These are phyloP conservation scores for Hymenoscyphus occultus DNA, from an alignment of 2,329 filamentous ascomycete genomes.

Conservation along the genomic window DNA sequence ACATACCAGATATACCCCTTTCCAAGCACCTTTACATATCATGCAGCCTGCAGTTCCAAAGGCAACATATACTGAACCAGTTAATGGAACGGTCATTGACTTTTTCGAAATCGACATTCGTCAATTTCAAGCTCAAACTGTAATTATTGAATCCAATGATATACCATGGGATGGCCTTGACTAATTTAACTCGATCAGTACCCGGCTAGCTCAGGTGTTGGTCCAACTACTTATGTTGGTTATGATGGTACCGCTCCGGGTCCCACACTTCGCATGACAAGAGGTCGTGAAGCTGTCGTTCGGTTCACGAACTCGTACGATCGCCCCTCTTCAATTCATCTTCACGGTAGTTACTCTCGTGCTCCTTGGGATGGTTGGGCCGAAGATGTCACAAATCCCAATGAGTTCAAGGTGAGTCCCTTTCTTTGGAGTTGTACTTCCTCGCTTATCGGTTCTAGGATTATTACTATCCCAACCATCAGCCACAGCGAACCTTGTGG, in stretches of 20 bases:
- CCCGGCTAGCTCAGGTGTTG: constrained; percentile 39
- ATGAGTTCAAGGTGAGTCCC: constrained; percentile 47
- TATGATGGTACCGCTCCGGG: constrained; percentile 57
- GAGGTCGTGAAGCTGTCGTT: constrained; percentile 51
- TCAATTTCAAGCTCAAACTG: constrained; percentile 42
- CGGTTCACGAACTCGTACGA: constrained; percentile 46
- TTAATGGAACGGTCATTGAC: constrained; percentile 37
- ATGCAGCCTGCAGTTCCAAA: constrained; percentile 13
- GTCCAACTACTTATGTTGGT: constrained; percentile 42
- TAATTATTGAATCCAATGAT: neutral
- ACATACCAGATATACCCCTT: constrained; percentile 10
- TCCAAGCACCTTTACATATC: constrained; percentile 22
- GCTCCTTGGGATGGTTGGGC: constrained; percentile 53
- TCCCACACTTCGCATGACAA: constrained; percentile 44
- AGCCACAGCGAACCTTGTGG: constrained; percentile 53
- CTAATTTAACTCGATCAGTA: neutral
- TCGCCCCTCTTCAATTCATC: constrained; percentile 11
- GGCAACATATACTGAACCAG: constrained; percentile 21
- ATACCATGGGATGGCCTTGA: neutral
- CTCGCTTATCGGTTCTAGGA: constrained; percentile 36
- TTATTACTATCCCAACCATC: constrained; percentile 58
- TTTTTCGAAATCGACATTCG: constrained; percentile 47
- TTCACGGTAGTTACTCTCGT: constrained; percentile 48
- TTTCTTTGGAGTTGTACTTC: neutral
- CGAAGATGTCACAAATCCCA: constrained; percentile 46